These are phyloP conservation scores for Quercus tomentella DNA, from an alignment of 331 rosid genomes.

Conservation along the genomic window DNA sequence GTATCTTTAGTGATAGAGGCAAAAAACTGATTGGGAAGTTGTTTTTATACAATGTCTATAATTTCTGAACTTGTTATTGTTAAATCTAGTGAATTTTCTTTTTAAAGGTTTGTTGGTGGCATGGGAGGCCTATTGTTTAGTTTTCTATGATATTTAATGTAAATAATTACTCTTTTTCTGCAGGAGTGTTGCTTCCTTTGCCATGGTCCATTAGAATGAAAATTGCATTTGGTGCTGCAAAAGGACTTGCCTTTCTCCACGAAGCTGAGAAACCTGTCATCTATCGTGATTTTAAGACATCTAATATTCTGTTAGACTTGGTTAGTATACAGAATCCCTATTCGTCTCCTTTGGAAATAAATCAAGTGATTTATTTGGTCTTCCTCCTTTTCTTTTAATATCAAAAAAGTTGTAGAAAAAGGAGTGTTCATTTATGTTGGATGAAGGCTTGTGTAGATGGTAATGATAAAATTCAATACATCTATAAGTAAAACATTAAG, in stretches of 20 bases:
- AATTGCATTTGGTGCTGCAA: slow-evolving; percentile 92
- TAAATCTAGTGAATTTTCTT: neutral
- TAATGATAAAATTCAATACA: neutral
- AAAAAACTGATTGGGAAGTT: neutral
- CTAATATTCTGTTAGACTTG: slow-evolving; percentile 85
- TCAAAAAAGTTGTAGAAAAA: neutral
- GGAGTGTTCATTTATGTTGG: neutral
- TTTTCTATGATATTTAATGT: neutral
- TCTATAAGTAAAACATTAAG: neutral
- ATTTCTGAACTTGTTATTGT: neutral
- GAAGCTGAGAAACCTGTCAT: slow-evolving; percentile 97
- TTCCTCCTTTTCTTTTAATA: neutral
- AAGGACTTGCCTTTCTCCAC: slow-evolving; percentile 98
- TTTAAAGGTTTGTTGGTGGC: neutral
- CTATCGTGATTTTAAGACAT: slow-evolving; percentile 96
- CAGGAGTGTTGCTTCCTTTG: slow-evolving; percentile 90
- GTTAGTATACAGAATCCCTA: slow-evolving; percentile 32
- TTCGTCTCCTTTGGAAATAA: neutral
- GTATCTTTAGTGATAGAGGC: neutral
- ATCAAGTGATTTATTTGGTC: neutral
- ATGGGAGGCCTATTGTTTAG: neutral
- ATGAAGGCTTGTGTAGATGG: neutral
- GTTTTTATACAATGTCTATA: neutral
- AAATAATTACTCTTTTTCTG: slow-evolving; percentile 1
- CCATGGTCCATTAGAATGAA: slow-evolving; percentile 98